phyloP scores from a whole-genome alignment of 306 rosid genomes.

The Cotoneaster glaucophyllus region DNA sequence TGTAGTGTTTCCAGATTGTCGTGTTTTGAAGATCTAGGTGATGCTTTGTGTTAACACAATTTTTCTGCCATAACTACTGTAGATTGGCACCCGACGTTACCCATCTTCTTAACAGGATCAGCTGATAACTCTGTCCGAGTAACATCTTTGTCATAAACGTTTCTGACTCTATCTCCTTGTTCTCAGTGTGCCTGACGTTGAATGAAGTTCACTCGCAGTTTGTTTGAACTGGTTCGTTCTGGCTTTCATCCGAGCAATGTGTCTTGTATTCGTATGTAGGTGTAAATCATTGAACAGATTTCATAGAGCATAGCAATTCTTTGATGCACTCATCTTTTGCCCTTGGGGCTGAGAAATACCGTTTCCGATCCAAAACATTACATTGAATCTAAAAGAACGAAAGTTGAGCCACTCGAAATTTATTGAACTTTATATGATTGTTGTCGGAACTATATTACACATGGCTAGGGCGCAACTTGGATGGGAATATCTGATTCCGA shows the following conservation, averaged over 20 bases:
- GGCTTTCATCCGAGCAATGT: neutral
- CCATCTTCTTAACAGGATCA: conserved; percentile 86
- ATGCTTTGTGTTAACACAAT: neutral
- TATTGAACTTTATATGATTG: too few species aligned
- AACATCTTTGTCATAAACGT: conserved; percentile 47
- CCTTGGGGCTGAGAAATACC: too few species aligned
- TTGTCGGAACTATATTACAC: too few species aligned
- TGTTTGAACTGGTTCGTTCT: neutral
- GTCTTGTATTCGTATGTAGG: neutral
- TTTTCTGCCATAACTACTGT: conserved; percentile 64
- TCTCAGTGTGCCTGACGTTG: conserved; percentile 9
- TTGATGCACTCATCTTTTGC: neutral
- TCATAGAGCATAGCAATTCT: neutral
- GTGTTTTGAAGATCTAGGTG: neutral
- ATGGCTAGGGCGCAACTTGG: too few species aligned
- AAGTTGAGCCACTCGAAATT: too few species aligned
- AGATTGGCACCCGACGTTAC: conserved; percentile 95
- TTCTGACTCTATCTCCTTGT: conserved; percentile 5
- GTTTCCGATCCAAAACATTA: too few species aligned
- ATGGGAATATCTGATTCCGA: too few species aligned
- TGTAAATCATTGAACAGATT: conserved; percentile 2
- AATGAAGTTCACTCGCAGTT: neutral
- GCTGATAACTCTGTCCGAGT: conserved; percentile 91
- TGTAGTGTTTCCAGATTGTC: neutral
- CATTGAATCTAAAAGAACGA: too few species aligned